Conservation (phyloP, 2,329 filamentous ascomycete genomes). For the Verticillium klebahnii region DNA sequence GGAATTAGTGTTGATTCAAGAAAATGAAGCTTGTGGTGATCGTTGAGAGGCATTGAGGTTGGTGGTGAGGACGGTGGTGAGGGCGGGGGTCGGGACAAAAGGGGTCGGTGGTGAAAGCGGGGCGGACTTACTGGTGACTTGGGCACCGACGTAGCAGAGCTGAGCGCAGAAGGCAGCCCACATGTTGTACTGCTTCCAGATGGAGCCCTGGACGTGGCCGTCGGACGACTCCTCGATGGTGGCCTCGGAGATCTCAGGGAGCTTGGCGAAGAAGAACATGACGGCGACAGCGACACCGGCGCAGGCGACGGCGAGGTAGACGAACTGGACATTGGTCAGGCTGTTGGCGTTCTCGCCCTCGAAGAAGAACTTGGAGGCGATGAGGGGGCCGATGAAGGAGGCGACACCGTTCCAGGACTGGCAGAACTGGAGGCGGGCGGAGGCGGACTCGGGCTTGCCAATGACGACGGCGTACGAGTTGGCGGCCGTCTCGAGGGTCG, state of each 20-base stretch:
- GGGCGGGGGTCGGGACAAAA: no score
- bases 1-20: no score
- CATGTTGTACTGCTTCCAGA: slow-evolving; percentile 67
- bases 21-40: no score
- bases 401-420: slow-evolving; percentile 51
- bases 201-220: slow-evolving; percentile 53
- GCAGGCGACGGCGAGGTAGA: slow-evolving; percentile 67
- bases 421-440: slow-evolving; percentile 48
- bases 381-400: slow-evolving; percentile 60
- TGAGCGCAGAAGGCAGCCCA: slow-evolving; percentile 75
- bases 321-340: slow-evolving; percentile 68
- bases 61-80: no score
- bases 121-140: slow-evolving; percentile 43
- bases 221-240: slow-evolving; percentile 25
- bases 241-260: slow-evolving; percentile 64
- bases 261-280: slow-evolving; percentile 62
- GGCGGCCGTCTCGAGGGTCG: slow-evolving; percentile 71
- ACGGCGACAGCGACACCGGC: slow-evolving; percentile 65
- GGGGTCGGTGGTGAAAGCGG: no score
- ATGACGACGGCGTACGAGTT: slow-evolving; percentile 59
- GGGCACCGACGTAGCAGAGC: slow-evolving; percentile 74
- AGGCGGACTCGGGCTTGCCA: slow-evolving; percentile 48
- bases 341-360: slow-evolving; percentile 45
- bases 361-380: slow-evolving; percentile 73
- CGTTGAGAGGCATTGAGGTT: no score